Evolutionary conservation across 352 stramenopile genomes (phyloP).

Genomic region (Phytophthora litchii): DNA sequence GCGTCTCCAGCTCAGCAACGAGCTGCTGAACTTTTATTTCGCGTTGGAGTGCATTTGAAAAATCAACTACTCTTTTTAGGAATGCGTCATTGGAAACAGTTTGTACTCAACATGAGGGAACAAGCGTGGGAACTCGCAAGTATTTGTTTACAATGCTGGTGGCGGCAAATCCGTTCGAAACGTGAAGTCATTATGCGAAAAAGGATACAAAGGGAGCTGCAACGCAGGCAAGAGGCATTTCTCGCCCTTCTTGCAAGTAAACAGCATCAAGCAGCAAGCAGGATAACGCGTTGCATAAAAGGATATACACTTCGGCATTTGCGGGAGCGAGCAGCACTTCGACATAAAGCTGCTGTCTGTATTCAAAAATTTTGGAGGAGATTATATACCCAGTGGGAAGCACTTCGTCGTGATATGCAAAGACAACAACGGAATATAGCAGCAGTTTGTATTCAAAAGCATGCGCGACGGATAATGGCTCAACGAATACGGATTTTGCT

Average conservation of each 20-base stretch:
- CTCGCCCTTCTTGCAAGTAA: constrained; percentile 50
- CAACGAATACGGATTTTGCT: constrained; percentile 40
- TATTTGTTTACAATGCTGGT: constrained; percentile 62
- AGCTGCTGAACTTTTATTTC: constrained; percentile 50
- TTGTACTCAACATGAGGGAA: constrained; percentile 21
- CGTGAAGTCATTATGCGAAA: constrained; percentile 30
- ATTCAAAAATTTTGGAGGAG: constrained; percentile 66
- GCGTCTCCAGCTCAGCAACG: constrained; percentile 68
- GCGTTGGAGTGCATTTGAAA: constrained; percentile 47
- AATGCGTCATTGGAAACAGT: constrained; percentile 50
- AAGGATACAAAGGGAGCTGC: constrained; percentile 44
- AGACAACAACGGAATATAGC: constrained; percentile 42
- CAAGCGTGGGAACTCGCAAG: constrained; percentile 15
- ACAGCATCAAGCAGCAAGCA: constrained; percentile 47
- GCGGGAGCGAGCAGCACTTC: constrained; percentile 3
- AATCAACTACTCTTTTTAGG: constrained; percentile 48
- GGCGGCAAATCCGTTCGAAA: constrained; percentile 47
- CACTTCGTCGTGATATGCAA: constrained; percentile 45
- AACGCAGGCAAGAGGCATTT: constrained; percentile 47
- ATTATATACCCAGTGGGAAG: constrained; percentile 50
- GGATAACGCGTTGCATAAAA: constrained; percentile 53
- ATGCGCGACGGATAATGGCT: constrained; percentile 38
- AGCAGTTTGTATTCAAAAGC: constrained; percentile 52
- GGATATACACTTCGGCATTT: constrained; percentile 14
- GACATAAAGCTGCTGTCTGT: constrained; percentile 29